Evolutionary conservation across 73 alveolate genomes (phyloP).

Genomic region (Paramecium pentaurelia): DNA sequence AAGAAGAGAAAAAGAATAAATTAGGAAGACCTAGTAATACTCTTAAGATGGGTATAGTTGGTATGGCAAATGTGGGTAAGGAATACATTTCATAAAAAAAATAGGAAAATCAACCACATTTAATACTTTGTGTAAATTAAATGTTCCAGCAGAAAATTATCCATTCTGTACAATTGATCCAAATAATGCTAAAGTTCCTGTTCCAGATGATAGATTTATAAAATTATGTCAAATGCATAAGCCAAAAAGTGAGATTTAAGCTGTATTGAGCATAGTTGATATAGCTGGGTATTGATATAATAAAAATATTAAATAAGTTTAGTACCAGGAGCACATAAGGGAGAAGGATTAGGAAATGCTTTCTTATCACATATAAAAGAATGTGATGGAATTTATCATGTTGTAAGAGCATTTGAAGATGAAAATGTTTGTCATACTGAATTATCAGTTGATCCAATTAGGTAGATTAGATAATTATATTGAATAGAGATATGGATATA

Average conservation of each 20-base stretch:
- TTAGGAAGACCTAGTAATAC: slow-evolving; percentile 85
- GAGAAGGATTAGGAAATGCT: slow-evolving; percentile 99
- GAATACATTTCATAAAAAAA: not conserved
- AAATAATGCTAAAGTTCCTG: slow-evolving; percentile 89
- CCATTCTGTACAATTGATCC: slow-evolving; percentile 99
- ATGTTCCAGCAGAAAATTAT: slow-evolving; percentile 97
- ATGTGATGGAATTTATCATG: slow-evolving; percentile 95
- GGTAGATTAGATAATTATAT: not conserved
- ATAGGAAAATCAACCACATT: slow-evolving; percentile 77
- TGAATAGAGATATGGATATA: slow-evolving; percentile 87
- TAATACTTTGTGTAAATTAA: slow-evolving; percentile 44
- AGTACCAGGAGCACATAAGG: slow-evolving; percentile 98
- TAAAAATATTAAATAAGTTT: not conserved
- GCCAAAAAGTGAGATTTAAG: slow-evolving; percentile 91
- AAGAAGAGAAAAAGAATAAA: slow-evolving; percentile 83
- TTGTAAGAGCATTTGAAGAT: slow-evolving; percentile 95
- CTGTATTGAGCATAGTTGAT: slow-evolving; percentile 91
- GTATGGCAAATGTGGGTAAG: slow-evolving; percentile 98
- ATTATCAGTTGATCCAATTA: slow-evolving; percentile 95
- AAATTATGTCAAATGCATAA: slow-evolving; percentile 72
- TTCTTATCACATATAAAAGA: slow-evolving; percentile 95
- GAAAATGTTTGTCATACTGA: slow-evolving; percentile 85
- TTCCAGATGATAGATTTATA: slow-evolving; percentile 94
- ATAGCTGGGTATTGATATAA: slow-evolving; percentile 86
- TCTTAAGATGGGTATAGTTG: slow-evolving; percentile 97